Evolutionary conservation across 2,329 filamentous ascomycete genomes (phyloP), one percentile per base, ranked within the genome.

Genomic region (Ceratocystis albifundus): DNA sequence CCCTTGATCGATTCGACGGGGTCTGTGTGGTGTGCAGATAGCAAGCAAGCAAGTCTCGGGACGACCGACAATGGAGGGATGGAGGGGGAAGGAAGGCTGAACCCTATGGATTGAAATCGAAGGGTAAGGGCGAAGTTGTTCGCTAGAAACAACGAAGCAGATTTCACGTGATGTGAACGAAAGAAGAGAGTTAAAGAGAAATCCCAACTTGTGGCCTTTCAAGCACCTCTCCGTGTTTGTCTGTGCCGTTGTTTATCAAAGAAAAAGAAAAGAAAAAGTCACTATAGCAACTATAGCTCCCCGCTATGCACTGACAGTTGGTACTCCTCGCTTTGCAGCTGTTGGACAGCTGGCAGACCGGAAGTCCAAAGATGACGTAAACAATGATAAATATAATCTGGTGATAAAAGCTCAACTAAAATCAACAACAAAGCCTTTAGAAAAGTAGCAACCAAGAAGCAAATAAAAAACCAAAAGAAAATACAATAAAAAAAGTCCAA

Each of bases 181-280:
- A 59, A 36, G 8, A 28, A 36, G 8, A 15, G 20, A 55, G 22
- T 12, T 32, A 2, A 12, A 59, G 15, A 2, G 28, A 36, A 12
- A 36, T 48, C 20, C 17, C 46, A 48, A n/a, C 46, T 48, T 53
- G 48, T 53, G 22, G 36, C 36, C 36, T 41, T 41, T 41, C 36
- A 41, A 41, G 10, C 10, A 41, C 36, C 12, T 41, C 36, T 12
- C 36, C 36, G 10, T 15, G 36, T 15, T 41, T 28, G 48, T 50
- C 22, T 25, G 25, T 28, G 53, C 4, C 32, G 53, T 57, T 69
- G 64, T 69, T 68, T 8, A 22, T 30, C 45, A 48, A 64, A 64
- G 44, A 65, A 41, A 65, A 55, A 65, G 12, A 30, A 36, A n/a
- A n/a, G 25, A 50, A 57, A 66, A 45, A 64, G 59, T 55, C 45